Evolutionary conservation across 441 rosid species (phyloP).

Genomic region (Arabidopsis lyrata): DNA sequence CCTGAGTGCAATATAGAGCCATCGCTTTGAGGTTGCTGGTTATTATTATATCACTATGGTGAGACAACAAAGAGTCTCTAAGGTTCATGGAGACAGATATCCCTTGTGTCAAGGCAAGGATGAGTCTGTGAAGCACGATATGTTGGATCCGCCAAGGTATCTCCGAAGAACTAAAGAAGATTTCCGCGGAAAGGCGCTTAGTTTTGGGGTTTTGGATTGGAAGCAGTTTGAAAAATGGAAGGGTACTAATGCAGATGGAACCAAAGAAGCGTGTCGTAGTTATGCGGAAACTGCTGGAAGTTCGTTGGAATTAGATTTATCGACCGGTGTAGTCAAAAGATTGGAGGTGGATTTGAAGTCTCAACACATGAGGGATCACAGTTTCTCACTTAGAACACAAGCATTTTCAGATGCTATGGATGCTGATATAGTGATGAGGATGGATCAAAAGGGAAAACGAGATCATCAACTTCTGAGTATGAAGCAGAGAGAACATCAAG

Average conservation of each 20-base stretch:
- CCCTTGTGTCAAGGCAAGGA: slow-evolving; percentile 51
- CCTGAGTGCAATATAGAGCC: slow-evolving; percentile 15
- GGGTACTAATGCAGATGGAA: slow-evolving; percentile 43
- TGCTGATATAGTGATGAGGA: slow-evolving; percentile 38
- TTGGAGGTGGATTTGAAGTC: slow-evolving; percentile 47
- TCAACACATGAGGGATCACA: slow-evolving; percentile 40
- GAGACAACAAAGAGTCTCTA: slow-evolving; percentile 49
- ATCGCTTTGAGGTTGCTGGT: slow-evolving; percentile 25
- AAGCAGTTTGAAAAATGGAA: slow-evolving; percentile 64
- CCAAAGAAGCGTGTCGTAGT: slow-evolving; percentile 39
- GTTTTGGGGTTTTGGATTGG: slow-evolving; percentile 94
- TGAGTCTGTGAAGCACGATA: slow-evolving; percentile 67
- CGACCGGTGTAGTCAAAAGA: slow-evolving; percentile 39
- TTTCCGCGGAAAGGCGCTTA: slow-evolving; percentile 67
- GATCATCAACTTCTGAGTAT: slow-evolving; percentile 43
- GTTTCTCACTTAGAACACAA: slow-evolving; percentile 38
- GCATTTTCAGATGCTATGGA: slow-evolving; percentile 38
- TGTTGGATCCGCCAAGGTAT: slow-evolving; percentile 79
- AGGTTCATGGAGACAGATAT: slow-evolving; percentile 49
- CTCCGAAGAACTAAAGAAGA: slow-evolving; percentile 60
- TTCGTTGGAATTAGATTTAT: slow-evolving; percentile 47
- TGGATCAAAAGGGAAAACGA: slow-evolving; percentile 27
- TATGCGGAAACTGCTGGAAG: slow-evolving; percentile 44
- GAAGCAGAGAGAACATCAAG: slow-evolving; percentile 43
- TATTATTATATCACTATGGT: slow-evolving; percentile 7